Evolutionary conservation across 192 early-diverging fungal species (phyloP).

Genomic region (Coemansia sp.): DNA sequence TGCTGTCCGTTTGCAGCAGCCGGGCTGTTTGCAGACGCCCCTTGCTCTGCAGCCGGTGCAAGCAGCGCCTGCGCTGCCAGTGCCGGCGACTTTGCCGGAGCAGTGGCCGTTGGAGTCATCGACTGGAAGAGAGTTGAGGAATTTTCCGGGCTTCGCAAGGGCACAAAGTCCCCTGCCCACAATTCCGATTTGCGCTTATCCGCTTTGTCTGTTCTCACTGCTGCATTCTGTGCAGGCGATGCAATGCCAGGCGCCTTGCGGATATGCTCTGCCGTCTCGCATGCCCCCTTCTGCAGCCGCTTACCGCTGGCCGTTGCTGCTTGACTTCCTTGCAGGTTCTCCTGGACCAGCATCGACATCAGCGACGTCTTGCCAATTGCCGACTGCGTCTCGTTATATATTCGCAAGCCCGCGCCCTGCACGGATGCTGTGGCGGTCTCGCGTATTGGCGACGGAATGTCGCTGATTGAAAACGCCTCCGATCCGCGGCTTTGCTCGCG

Average conservation of each 20-base stretch:
- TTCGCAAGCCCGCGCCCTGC: constrained; percentile 11
- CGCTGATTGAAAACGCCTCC: constrained; percentile 13
- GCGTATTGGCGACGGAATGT: constrained; percentile 14
- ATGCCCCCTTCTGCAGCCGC: not conserved
- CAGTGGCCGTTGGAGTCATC: not conserved
- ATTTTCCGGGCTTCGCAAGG: constrained; percentile 11
- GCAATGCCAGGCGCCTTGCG: constrained; percentile 16
- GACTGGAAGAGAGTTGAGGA: not conserved
- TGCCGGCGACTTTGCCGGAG: not conserved
- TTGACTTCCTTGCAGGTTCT: constrained; percentile 1
- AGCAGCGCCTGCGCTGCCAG: not conserved
- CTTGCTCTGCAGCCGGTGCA: not conserved
- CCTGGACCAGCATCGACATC: constrained; percentile 20
- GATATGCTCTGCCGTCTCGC: constrained; percentile 8
- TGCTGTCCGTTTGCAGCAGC: not conserved
- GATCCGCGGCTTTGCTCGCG: constrained; percentile 6
- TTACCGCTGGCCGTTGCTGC: too few relatives aligned
- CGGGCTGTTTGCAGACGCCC: constrained; percentile 5
- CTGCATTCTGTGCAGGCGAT: not conserved
- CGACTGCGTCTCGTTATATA: constrained; percentile 21
- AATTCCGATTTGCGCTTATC: constrained; percentile 19
- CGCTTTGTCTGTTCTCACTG: not conserved
- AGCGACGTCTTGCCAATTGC: constrained; percentile 25
- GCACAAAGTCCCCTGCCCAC: constrained; percentile 17
- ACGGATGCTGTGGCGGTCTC: not conserved